Conservation (phyloP, 169 alveolate species). For the Cryptosporidium sp. region DNA sequence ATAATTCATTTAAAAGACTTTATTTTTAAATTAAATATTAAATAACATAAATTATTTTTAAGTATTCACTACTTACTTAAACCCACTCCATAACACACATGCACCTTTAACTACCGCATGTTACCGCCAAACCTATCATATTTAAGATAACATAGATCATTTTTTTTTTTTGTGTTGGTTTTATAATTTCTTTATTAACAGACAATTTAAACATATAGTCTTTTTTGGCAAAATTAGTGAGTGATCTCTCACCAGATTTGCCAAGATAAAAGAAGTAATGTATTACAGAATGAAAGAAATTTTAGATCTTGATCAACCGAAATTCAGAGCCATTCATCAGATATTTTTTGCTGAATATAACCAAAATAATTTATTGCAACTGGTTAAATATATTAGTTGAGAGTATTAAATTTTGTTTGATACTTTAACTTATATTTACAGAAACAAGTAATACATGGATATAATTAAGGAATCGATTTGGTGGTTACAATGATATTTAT, state of each 20-base stretch:
- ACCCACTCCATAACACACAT: constrained; percentile 52
- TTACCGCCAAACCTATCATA: constrained; percentile 42
- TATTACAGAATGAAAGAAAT: not conserved
- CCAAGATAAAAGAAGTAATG: not conserved
- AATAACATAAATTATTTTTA: not conserved
- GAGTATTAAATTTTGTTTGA: not conserved
- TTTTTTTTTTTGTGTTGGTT: not conserved
- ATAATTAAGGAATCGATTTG: not conserved
- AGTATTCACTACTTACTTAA: not conserved
- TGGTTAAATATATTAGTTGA: no score
- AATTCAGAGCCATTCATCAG: not conserved
- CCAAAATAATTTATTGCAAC: no score
- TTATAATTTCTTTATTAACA: not conserved
- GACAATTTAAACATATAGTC: not conserved
- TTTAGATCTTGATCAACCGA: not conserved
- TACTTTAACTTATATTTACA: not conserved
- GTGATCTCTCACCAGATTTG: not conserved
- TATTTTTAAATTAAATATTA: not conserved
- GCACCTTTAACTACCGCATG: constrained; percentile 63
- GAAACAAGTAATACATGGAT: not conserved
- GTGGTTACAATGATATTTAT: not conserved
- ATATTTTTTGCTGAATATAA: not conserved
- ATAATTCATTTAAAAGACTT: not conserved
- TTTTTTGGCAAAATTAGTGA: not conserved
- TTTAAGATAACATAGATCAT: not conserved